Evolutionary conservation across 2,329 filamentous ascomycete genomes (phyloP).

Genomic region (Ramichloridium luteum): DNA sequence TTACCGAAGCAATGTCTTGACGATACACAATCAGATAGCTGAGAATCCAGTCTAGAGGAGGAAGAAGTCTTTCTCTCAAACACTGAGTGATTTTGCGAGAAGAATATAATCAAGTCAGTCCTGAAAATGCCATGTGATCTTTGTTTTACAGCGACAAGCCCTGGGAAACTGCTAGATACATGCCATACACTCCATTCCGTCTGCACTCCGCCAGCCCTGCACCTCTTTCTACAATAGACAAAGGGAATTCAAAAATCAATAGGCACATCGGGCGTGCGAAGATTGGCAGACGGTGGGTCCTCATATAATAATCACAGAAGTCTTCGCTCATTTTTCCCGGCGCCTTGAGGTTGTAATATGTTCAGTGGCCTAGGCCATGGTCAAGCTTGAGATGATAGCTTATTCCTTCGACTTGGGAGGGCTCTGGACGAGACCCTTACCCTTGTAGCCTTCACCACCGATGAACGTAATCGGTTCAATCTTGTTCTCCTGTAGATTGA

Average conservation of each 20-base stretch:
- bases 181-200: slow-evolving; percentile 7
- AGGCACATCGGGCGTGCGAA: slow-evolving; percentile 8
- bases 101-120: too few relatives aligned
- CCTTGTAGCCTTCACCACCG: slow-evolving; percentile 64
- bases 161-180: slow-evolving; percentile 10
- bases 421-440: slow-evolving; percentile 67
- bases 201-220: slow-evolving; percentile 3
- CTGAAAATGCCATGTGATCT: too few relatives aligned
- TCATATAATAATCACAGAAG: slow-evolving; percentile 9
- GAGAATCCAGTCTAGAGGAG: too few relatives aligned
- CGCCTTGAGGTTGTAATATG: neutral
- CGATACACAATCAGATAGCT: too few relatives aligned
- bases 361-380: neutral
- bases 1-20: too few relatives aligned
- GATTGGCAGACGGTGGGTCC: slow-evolving; percentile 9
- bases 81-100: too few relatives aligned
- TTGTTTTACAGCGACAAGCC: too few relatives aligned
- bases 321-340: neutral
- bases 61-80: too few relatives aligned
- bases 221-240: slow-evolving; percentile 14
- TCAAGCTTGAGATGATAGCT: slow-evolving; percentile 2
- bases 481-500: slow-evolving; percentile 54
- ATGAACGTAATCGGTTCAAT: slow-evolving; percentile 79
- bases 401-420: slow-evolving; percentile 18
- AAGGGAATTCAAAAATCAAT: slow-evolving; percentile 8